Base-by-base conservation (phyloP, 1,139 yeast species). In the Yamadazyma sp. region DNA sequence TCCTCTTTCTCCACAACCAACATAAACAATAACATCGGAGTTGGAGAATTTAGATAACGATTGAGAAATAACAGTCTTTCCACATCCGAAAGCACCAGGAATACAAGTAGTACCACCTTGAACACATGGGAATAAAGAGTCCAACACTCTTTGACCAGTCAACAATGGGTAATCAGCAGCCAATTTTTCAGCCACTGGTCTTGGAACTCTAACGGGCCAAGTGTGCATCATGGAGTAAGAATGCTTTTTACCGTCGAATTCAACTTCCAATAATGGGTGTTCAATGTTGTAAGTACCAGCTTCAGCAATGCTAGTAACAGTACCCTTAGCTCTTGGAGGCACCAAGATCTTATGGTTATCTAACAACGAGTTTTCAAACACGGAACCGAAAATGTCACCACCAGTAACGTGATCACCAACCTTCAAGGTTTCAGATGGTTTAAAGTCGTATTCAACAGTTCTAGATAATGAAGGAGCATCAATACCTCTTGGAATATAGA, bases 31-130 rank as follows among this genome's bases (percentile, higher is more conserved):
- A 41, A 87, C 86, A 64, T 92, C 97, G 17, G 97, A 92, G 77
- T 92, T 92, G 46, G 98, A 92, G 70, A 82, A 92, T 68, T 92
- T 92, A 48, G 98, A 92, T 59, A 92, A 76, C 1, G 97, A 88
- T 72, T 92, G 98, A 24, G 99, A 92, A 62, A 92, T 92, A 57
- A 92, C 99, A 10, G 99, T 92, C 67, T 92, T 92, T 67, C 99
- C 99, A 72, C 97, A 92, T 46, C 99, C 99, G 57, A 92, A 92
- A 47, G 99, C 99, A 68, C 99, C 99, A 34, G 99, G 99, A 62
- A 92, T 92, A 83, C 98, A 94, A 31, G 99, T 92, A 37, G 99
- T 92, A 75, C 99, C 99, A 73, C 99, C 98, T 75, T 94, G 98
- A 53, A 94, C 99, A 80, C 95, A 87, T 38, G 99, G 98, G 79